phyloP scores from a whole-genome alignment of 1,284 basidiomycete species.

The Cryptococcus amylolentus region DNA sequence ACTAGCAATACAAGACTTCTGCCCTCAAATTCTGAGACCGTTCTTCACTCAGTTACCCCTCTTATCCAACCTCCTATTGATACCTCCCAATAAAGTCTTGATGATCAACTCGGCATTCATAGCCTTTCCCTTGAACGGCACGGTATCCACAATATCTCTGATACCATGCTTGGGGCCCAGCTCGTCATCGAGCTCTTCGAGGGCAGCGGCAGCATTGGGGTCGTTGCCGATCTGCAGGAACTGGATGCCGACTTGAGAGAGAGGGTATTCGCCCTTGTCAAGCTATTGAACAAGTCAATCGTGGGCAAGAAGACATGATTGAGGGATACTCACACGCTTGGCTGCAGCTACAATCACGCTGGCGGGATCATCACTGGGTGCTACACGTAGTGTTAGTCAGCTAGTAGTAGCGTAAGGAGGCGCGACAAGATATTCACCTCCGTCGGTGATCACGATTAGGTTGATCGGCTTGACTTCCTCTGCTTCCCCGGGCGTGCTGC shows the following conservation, averaged over 20 bases:
- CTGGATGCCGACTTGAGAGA: slow-evolving; percentile 49
- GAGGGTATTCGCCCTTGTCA: slow-evolving; percentile 46
- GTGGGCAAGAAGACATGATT: neutral
- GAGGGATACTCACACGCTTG: slow-evolving; percentile 20
- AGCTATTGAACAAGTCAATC: slow-evolving; percentile 21
- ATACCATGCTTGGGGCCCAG: slow-evolving; percentile 32
- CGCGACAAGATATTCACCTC: slow-evolving; percentile 23
- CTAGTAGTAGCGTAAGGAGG: neutral
- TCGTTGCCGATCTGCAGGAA: slow-evolving; percentile 50
- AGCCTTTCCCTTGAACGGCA: slow-evolving; percentile 34
- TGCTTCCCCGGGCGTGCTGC: neutral
- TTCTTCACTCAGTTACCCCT: neutral
- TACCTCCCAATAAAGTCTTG: slow-evolving; percentile 44
- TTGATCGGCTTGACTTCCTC: slow-evolving; percentile 39
- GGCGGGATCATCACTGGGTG: slow-evolving; percentile 40
- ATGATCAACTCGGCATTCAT: slow-evolving; percentile 36
- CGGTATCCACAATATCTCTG: slow-evolving; percentile 47
- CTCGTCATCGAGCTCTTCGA: slow-evolving; percentile 47
- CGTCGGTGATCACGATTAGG: slow-evolving; percentile 44
- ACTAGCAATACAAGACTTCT: no score
- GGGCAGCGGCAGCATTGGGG: slow-evolving; percentile 35
- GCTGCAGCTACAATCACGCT: slow-evolving; percentile 34
- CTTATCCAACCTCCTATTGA: slow-evolving; percentile 38
- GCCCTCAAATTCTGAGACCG: no score
- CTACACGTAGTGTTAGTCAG: slow-evolving; percentile 8